Conservation (phyloP, 2,329 filamentous ascomycete genomes). For the Clonostachys chloroleuca region DNA sequence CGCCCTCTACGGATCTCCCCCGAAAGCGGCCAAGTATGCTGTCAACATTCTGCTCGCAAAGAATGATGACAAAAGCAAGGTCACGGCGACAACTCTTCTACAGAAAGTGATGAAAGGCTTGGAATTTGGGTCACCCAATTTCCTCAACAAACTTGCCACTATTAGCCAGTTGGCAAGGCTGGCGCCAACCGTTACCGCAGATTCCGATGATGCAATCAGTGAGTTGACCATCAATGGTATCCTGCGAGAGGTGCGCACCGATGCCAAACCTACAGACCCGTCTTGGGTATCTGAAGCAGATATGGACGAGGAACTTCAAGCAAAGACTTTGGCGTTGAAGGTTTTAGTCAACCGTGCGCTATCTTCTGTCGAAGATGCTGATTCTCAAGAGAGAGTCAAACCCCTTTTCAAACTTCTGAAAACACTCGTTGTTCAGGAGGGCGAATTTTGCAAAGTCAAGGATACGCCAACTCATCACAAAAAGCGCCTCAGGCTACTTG, state of each 20-base stretch:
- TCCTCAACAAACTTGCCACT: constrained; percentile 69
- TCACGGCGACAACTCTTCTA: constrained; percentile 80
- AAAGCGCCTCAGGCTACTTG: constrained; percentile 74
- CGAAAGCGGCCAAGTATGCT: constrained; percentile 87
- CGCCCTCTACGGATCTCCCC: constrained; percentile 75
- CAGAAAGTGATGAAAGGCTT: constrained; percentile 71
- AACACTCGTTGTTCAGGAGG: constrained; percentile 68
- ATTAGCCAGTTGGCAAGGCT: constrained; percentile 74
- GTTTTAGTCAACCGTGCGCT: constrained; percentile 83
- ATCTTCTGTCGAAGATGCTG: constrained; percentile 44
- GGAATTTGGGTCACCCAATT: constrained; percentile 67
- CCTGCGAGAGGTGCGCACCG: constrained; percentile 63
- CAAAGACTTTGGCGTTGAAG: constrained; percentile 80
- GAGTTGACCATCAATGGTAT: constrained; percentile 74
- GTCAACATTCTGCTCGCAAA: constrained; percentile 83
- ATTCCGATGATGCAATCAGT: constrained; percentile 71
- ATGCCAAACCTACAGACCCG: constrained; percentile 52
- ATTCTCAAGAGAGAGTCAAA: constrained; percentile 51
- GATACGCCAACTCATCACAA: constrained; percentile 76
- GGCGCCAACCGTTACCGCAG: constrained; percentile 66
- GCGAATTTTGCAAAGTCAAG: constrained; percentile 72
- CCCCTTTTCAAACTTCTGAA: constrained; percentile 77
- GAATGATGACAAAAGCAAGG: constrained; percentile 66
- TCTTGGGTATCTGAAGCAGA: constrained; percentile 65
- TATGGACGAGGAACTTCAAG: constrained; percentile 74